Base-by-base conservation (phyloP, 768 basidiomycete species). In the Agrocybe praecox region DNA sequence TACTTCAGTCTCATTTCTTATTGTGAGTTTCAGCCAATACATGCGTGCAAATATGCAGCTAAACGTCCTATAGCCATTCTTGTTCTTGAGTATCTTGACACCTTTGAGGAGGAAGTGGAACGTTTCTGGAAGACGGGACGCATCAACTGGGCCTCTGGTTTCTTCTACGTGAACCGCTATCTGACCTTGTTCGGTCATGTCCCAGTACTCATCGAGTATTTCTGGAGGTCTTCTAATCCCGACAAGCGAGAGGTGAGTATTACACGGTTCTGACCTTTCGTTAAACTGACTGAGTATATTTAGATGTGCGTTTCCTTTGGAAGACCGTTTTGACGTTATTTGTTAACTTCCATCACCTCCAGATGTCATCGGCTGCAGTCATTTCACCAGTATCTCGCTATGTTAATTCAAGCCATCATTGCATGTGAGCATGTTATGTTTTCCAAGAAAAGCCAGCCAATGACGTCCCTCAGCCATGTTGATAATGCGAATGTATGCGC, bases 11-110 rank as follows among this genome's bases (percentile, higher is more conserved):
- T 70, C 49, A 57, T 68, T 12, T 62, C 73, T 15, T 67, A 65
- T 52, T 67, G 70, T 72, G 32, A 24, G 69, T 65, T 54, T 33
- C 7, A 10, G 14, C 17, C 23, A 46, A 26, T 45, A 17, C n/a
- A 47, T 15, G 48, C 17, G 10, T 43, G 26, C 11, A 33, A 22
- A 24, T 21, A 47, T 24, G 33, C n/a, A 47, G 32, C 24, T 46
- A 33, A 23, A 21, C 10, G 10, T 33, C 34, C 40, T 42, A 19
- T 44, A 78, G 76, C 72, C 5, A 66, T 78, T 42, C 68, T 77
- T n/a, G 62, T 75, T 15, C 78, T 80, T 48, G 83, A 84, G 48
- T 81, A 79, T 56, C 34, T 72, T 40, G 65, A 82, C 36, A 85
- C 83, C 0, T 59, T 84, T 5, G 46, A 59, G 0, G 50, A 56